Percentiles rank a stretch among this genome's conserved stretches.
phyloP scores from a whole-genome alignment of 2,329 filamentous ascomycete species.

The Aspergillus sp. region DNA sequence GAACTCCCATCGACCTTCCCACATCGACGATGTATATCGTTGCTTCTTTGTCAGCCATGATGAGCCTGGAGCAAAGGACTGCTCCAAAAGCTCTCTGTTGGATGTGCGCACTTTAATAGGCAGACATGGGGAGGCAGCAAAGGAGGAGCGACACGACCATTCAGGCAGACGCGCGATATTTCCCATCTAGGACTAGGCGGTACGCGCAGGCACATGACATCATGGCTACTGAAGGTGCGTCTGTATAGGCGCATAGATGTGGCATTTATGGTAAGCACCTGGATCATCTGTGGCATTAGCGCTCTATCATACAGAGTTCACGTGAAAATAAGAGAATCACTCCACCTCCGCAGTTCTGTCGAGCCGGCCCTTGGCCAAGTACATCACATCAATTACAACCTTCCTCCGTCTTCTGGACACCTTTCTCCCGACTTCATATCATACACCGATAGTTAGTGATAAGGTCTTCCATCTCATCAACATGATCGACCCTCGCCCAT shows the following conservation, averaged over 20 bases:
- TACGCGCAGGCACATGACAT: constrained; percentile 42
- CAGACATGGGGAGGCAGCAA: not conserved
- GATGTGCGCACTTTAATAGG: constrained; percentile 12
- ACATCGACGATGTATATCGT: constrained; percentile 90
- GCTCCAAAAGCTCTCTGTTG: not conserved
- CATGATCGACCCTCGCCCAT: constrained; percentile 35
- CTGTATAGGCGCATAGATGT: not conserved
- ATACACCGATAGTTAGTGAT: too few relatives aligned
- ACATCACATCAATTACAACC: not conserved
- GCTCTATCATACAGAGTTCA: not conserved
- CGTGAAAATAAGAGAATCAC: not conserved
- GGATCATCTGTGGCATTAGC: not conserved
- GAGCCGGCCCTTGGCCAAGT: not conserved
- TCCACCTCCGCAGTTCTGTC: constrained; percentile 1
- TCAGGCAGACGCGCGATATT: constrained; percentile 45
- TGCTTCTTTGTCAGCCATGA: constrained; percentile 90
- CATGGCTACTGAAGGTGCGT: constrained; percentile 13
- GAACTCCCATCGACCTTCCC: constrained; percentile 76
- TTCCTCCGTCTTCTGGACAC: not conserved
- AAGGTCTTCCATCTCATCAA: constrained; percentile 1
- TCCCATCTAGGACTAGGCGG: constrained; percentile 29
- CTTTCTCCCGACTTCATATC: not conserved
- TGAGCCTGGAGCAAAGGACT: constrained; percentile 18
- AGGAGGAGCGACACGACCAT: constrained; percentile 4
- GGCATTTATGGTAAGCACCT: not conserved